Conservation (phyloP, 495 filamentous ascomycete genomes). For the Aspergillus biplanus region DNA sequence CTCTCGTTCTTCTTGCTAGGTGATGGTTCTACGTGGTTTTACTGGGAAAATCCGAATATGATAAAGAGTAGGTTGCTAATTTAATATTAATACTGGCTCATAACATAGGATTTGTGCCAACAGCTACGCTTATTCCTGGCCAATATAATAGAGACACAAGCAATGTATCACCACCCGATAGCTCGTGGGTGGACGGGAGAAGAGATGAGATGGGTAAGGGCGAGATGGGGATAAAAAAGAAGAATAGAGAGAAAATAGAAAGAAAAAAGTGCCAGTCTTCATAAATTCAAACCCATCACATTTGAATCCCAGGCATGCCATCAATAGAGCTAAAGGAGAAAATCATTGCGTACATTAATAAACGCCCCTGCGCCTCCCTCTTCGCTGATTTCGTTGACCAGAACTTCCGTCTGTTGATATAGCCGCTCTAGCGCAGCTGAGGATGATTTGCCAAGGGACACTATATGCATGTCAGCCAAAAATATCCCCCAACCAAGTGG, state of each 20-base stretch:
- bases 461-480: conserved; percentile 50
- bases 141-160: neutral
- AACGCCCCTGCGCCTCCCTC: conserved; percentile 87
- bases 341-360: conserved; percentile 74
- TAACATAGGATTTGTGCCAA: neutral
- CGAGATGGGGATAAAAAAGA: neutral
- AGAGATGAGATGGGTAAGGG: neutral
- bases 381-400: conserved; percentile 80
- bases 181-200: neutral
- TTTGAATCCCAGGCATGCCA: conserved; percentile 18
- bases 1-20: too few relatives aligned
- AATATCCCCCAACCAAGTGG: neutral
- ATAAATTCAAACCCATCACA: conserved; percentile 10
- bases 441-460: conserved; percentile 86
- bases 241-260: conserved; percentile 5
- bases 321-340: conserved; percentile 49
- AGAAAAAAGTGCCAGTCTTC: conserved; percentile 17
- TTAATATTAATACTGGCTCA: conserved; percentile 4
- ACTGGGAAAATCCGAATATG: too few relatives aligned
- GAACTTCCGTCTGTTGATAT: conserved; percentile 82
- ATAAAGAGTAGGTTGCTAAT: neutral
- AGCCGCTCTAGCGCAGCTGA: conserved; percentile 84
- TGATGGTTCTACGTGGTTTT: too few relatives aligned
- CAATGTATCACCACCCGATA: neutral
- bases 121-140: neutral